Conservation (phyloP, 2,329 filamentous ascomycete species). For the Passalora sequoiae region DNA sequence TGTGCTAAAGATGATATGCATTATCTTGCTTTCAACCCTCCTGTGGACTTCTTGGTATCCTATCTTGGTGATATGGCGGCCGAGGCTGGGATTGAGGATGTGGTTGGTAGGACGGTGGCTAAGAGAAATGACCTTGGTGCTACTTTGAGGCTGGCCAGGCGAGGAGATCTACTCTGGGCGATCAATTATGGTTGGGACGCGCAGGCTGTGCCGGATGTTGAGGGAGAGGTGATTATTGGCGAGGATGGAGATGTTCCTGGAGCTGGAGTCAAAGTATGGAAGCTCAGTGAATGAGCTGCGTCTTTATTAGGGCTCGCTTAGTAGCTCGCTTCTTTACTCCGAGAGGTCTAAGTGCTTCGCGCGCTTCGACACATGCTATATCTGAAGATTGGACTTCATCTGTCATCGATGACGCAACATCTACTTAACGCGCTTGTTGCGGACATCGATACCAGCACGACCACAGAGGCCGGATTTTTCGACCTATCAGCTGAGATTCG, state of each 20-base stretch:
- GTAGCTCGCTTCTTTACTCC: too few species aligned
- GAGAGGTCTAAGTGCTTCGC: too few species aligned
- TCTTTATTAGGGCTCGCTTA: too few species aligned
- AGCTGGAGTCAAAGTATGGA: slow-evolving; percentile 22
- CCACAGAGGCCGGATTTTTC: too few species aligned
- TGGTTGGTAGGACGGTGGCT: slow-evolving; percentile 12
- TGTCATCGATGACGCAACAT: too few species aligned
- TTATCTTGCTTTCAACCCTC: slow-evolving; percentile 23
- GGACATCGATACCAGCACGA: too few species aligned
- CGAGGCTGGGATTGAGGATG: slow-evolving; percentile 15
- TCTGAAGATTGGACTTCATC: too few species aligned
- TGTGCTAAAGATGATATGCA: slow-evolving; percentile 17
- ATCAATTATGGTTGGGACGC: slow-evolving; percentile 24
- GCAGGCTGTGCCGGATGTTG: slow-evolving; percentile 12
- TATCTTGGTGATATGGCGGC: slow-evolving; percentile 21
- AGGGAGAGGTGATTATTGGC: slow-evolving; percentile 19
- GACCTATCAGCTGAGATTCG: too few species aligned
- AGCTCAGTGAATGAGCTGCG: too few species aligned
- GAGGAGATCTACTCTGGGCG: slow-evolving; percentile 23
- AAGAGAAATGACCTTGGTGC: slow-evolving; percentile 21
- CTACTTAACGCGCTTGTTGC: too few species aligned
- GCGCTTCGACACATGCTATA: too few species aligned
- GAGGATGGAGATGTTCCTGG: slow-evolving; percentile 14
- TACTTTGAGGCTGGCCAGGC: slow-evolving; percentile 18
- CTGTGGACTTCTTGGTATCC: slow-evolving; percentile 17